phyloP scores from a whole-genome alignment of 164 flowering plant species.

The Magnolia officinalis region DNA sequence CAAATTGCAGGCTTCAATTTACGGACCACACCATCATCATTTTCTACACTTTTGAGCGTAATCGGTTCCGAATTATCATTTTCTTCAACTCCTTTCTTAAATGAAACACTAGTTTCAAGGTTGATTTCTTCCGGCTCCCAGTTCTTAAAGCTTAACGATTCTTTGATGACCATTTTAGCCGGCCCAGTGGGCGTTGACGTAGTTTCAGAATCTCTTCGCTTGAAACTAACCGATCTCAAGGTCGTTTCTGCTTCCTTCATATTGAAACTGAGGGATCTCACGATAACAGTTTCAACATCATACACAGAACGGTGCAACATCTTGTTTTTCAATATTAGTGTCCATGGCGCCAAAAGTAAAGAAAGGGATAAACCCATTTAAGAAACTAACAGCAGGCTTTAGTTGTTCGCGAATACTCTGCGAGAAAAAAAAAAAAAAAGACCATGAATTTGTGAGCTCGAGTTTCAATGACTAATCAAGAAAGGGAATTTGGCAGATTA shows the following conservation, averaged over 20 bases:
- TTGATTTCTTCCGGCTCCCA: conserved; percentile 26
- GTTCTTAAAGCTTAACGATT: conserved; percentile 36
- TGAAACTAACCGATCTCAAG: conserved; percentile 34
- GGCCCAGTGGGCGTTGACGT: conserved; percentile 8
- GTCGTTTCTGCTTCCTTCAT: conserved; percentile 20
- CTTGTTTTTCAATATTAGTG: conserved; percentile 13
- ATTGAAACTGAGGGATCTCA: conserved; percentile 35
- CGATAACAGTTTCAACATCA: conserved; percentile 20
- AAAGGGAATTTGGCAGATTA: too few species aligned
- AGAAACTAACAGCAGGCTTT: conserved; percentile 3
- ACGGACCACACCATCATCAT: not conserved
- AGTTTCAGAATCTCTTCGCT: conserved; percentile 27
- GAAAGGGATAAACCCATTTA: conserved; percentile 48
- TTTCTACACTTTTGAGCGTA: conserved; percentile 6
- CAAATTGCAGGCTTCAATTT: conserved; percentile 1
- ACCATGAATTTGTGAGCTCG: too few species aligned
- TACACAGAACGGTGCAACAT: conserved; percentile 7
- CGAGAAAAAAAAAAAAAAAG: not conserved
- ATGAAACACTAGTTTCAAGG: conserved; percentile 26
- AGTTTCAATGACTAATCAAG: too few species aligned
- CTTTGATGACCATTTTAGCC: conserved; percentile 16
- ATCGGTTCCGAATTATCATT: not conserved
- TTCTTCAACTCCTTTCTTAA: conserved; percentile 17
- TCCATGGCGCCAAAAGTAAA: conserved; percentile 34
- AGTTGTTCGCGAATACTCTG: not conserved